A percentile compares a stretch with the other conserved stretches of the same genome.
phyloP scores from a whole-genome alignment of 441 rosid species.

The Pelargonium citronellum region DNA sequence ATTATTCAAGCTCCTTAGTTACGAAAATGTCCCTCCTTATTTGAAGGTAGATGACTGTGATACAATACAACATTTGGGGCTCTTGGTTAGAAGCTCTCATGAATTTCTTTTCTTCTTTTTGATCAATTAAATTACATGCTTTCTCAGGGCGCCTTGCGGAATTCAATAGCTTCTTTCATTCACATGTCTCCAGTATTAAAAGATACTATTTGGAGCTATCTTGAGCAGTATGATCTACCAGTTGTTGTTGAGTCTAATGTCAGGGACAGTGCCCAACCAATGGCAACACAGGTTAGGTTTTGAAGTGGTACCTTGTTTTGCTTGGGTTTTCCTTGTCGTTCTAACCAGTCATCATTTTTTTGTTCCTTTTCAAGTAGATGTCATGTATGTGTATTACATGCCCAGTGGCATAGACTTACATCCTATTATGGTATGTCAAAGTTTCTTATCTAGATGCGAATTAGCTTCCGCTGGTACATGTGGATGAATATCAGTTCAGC shows the following conservation, averaged over 20 bases:
- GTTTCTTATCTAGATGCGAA: neutral
- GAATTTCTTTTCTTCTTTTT: slow-evolving; percentile 14
- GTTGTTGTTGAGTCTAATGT: slow-evolving; percentile 66
- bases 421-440: neutral
- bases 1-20: slow-evolving; percentile 91
- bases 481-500: neutral
- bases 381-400: neutral
- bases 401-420: neutral
- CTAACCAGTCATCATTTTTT: neutral
- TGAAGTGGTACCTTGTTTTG: neutral
- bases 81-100: slow-evolving; percentile 13
- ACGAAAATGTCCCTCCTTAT: slow-evolving; percentile 89
- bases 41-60: slow-evolving; percentile 55
- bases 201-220: slow-evolving; percentile 78
- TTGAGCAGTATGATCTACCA: slow-evolving; percentile 94
- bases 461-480: neutral
- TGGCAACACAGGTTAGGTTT: slow-evolving; percentile 57
- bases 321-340: neutral
- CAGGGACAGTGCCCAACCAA: slow-evolving; percentile 50
- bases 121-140: slow-evolving; percentile 18
- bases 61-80: slow-evolving; percentile 15
- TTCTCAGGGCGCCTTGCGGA: slow-evolving; percentile 83
- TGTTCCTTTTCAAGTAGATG: neutral
- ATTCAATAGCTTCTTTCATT: slow-evolving; percentile 70
- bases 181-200: slow-evolving; percentile 64